Evolutionary conservation across 2,329 filamentous ascomycete genomes (phyloP), one percentile per base, ranked within the genome.

Genomic region (Xylariaceae sp.): DNA sequence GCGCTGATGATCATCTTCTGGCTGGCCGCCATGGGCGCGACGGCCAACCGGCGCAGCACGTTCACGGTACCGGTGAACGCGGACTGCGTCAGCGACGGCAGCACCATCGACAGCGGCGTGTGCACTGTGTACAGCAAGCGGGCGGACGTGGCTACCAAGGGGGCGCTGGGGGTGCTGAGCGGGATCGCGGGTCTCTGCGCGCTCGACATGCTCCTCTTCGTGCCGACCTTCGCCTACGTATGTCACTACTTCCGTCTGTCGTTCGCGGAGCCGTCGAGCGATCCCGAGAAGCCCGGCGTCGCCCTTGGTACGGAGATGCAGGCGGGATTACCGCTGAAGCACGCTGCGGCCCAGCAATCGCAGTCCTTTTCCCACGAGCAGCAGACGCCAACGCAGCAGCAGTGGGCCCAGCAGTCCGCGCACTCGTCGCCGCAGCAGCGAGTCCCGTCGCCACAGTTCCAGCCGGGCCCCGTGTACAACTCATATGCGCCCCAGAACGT

Each of bases 1-100:
- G 71, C 65, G 3, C 66, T 80, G 43, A 70, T 81, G 67, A 63
- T 76, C 45, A 62, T 81, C 53, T 71, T 81, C 50, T 81, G 79
- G 79, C 74, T 81, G 18, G 72, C 76, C 0, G 72, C 74, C n/a
- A 67, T 73, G 64, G 74, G 66, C 32, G 72, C 76, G 21, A 71
- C 71, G 14, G 79, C 79, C 7, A 71, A 74, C 19, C 68, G 63
- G 49, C 74, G 78, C 26, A 70, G 71, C 32, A 57, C 57, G 18
- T 80, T 76, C 63, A 66, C 60, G 7, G 65, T 72, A 14, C 48
- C 40, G 2, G 73, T 76, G 2, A 60, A 40, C 9, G 66, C 65
- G 2, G 74, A 71, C 52, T 70, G 65, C 56, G 63, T 70, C 16
- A 65, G 62, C 44, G 73, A 79, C 56, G 77, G 77, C 43, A 75